Evolutionary conservation across 2,329 filamentous ascomycete genomes (phyloP).

Genomic region (Xylariaceae sp.): DNA sequence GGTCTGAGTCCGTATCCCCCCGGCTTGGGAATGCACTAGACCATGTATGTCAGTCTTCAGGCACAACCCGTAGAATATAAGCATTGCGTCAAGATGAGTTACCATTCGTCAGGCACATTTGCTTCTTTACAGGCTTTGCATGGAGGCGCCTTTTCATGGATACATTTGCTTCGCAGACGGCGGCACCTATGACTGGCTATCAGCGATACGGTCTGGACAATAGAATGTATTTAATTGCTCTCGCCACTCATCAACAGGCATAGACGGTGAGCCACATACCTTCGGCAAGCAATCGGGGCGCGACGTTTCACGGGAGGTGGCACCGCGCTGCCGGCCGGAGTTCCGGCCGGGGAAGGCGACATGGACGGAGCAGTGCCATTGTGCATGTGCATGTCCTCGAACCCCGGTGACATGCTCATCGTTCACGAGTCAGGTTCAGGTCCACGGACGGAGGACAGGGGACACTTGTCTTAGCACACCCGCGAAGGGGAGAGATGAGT

Average conservation of each 20-base stretch:
- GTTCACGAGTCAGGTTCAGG: neutral
- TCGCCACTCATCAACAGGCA: neutral
- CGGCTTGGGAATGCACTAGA: conserved; percentile 50
- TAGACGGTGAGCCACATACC: conserved; percentile 36
- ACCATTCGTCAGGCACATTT: conserved; percentile 53
- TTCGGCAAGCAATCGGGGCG: conserved; percentile 52
- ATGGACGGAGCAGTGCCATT: conserved; percentile 20
- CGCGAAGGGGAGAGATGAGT: too few species aligned
- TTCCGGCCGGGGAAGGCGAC: conserved; percentile 18
- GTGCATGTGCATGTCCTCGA: conserved; percentile 7
- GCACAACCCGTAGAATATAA: neutral
- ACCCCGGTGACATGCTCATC: conserved; percentile 21
- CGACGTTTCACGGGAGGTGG: conserved; percentile 43
- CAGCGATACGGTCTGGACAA: conserved; percentile 1
- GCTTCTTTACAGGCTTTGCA: conserved; percentile 52
- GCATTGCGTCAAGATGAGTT: conserved; percentile 13
- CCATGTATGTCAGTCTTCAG: conserved; percentile 4
- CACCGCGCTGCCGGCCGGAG: conserved; percentile 12
- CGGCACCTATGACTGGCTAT: conserved; percentile 43
- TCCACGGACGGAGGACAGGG: neutral
- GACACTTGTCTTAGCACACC: conserved; percentile 2
- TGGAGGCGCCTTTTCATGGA: conserved; percentile 49
- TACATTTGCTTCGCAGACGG: conserved; percentile 55
- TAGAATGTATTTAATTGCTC: neutral
- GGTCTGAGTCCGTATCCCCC: conserved; percentile 53